Percentiles rank a stretch among this genome's conserved stretches.
These are phyloP conservation scores for Talaromyces nanjingensis DNA, from an alignment of 495 filamentous ascomycete genomes.

Conservation along the genomic window DNA sequence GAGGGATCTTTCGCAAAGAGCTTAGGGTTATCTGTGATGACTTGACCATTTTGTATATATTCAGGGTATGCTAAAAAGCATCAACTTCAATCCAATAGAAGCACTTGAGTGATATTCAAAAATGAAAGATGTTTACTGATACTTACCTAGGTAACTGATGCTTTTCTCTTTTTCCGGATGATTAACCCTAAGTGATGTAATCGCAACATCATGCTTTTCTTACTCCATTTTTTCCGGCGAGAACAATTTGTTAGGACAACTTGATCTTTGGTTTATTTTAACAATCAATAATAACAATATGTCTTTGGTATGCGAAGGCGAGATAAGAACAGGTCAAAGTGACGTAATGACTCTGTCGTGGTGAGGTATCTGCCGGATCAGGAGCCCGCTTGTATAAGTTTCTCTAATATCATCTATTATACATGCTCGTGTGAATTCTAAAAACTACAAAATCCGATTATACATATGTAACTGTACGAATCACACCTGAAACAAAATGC, in stretches of 20 bases:
- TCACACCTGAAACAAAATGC: neutral
- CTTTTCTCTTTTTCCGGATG: neutral
- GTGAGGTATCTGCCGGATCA: neutral
- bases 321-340: neutral
- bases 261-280: neutral
- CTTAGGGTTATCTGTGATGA: constrained; percentile 12
- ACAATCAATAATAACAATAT: no score
- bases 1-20: constrained; percentile 45
- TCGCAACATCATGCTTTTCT: neutral
- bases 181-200: constrained; percentile 5
- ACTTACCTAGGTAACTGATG: neutral
- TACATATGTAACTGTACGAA: no score
- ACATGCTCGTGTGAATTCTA: no score
- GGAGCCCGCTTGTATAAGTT: neutral
- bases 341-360: neutral
- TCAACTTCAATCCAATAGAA: neutral
- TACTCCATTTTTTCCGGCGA: neutral
- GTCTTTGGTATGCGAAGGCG: neutral
- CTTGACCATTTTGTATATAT: constrained; percentile 11
- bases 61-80: no score
- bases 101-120: neutral
- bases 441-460: no score
- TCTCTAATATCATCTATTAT: no score
- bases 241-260: neutral
- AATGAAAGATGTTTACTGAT: neutral